Base-by-base conservation (phyloP, 192 early-diverging fungal species). In the Coemansia sp. region DNA sequence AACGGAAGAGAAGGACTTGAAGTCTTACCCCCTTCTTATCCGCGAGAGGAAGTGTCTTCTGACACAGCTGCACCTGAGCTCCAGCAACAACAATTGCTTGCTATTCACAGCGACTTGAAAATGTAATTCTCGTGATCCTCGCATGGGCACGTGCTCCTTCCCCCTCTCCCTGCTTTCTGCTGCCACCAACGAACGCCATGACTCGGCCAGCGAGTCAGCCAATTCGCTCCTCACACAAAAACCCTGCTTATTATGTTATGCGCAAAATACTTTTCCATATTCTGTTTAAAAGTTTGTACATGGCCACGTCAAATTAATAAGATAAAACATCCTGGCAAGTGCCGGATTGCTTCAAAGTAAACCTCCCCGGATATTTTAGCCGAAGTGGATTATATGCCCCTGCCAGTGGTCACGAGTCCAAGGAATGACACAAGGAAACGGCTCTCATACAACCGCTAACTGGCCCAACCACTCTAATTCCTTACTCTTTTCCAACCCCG, bases 121-220 rank as follows among this genome's bases (percentile, higher is more conserved):
- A 43, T 43, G 18, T 16, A 43, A 43, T 10, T 34, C 61, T 60
- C 66, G 66, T 68, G 66, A 68, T 51, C 66, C n/a, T 15, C 31
- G 66, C 58, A 56, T 63, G 49, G n/a, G 39, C 67, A 68, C 67
- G 67, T 68, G 67, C 67, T 63, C 48, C 61, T 21, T 43, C 18
- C 40, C 40, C 40, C 40, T 43, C 40, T 7, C 40, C 40, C 40
- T 43, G 40, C 40, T 35, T 10, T 35, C 5, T 35, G 34, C 34
- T n/a, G n/a, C 34, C 10, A 10, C 34, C 4, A 35, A 7, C 34
- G 34, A 4, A 18, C 40, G 18, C 13, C 40, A 43, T 18, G 15
- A 1, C 40, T 13, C 2, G 2, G 12, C 40, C 40, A 34, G 4
- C 8, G 8, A 34, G 8, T 34, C 34, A 34, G 34, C 34, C 3